A percentile compares a stretch with the other conserved stretches of the same genome.
Evolutionary conservation across 352 stramenopile genomes (phyloP).

Genomic region (Phytophthora palmivora): DNA sequence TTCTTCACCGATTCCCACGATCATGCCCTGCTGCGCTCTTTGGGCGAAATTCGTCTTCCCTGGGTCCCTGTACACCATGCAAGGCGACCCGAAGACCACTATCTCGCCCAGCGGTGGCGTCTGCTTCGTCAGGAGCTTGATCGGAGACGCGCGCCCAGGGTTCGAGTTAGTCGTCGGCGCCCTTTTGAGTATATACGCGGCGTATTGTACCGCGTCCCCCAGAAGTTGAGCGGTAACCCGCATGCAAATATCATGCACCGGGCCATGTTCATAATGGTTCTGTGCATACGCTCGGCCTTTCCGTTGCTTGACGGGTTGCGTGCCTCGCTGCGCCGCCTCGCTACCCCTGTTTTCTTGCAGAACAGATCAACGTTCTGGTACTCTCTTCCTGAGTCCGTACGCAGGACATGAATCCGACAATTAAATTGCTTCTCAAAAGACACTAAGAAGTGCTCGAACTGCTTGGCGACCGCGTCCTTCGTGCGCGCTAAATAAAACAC

Average conservation of each 20-base stretch:
- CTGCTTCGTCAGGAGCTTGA: conserved; percentile 12
- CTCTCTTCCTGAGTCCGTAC: too few relatives aligned
- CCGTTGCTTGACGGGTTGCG: conserved; percentile 34
- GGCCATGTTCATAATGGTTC: conserved; percentile 32
- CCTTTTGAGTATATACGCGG: too few relatives aligned
- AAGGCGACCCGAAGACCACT: conserved; percentile 7
- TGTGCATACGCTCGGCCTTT: conserved; percentile 24
- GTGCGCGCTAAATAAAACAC: too few relatives aligned
- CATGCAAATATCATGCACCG: conserved; percentile 41
- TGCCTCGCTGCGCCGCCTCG: conserved; percentile 25
- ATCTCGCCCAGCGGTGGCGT: conserved; percentile 4
- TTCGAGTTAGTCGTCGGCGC: too few relatives aligned
- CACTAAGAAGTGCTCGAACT: too few relatives aligned
- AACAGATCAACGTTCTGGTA: too few relatives aligned
- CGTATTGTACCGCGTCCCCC: too few relatives aligned
- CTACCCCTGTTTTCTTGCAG: conserved; percentile 16
- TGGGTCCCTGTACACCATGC: neutral
- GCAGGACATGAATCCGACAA: too few relatives aligned
- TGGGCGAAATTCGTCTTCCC: conserved; percentile 3
- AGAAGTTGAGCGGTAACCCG: too few relatives aligned
- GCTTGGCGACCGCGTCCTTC: too few relatives aligned
- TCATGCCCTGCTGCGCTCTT: conserved; percentile 2
- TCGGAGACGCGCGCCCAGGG: too few relatives aligned
- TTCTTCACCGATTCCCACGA: conserved; percentile 10
- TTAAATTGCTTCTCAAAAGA: too few relatives aligned